phyloP scores from a whole-genome alignment of 192 early-diverging fungal species.

The Thamnidium elegans region DNA sequence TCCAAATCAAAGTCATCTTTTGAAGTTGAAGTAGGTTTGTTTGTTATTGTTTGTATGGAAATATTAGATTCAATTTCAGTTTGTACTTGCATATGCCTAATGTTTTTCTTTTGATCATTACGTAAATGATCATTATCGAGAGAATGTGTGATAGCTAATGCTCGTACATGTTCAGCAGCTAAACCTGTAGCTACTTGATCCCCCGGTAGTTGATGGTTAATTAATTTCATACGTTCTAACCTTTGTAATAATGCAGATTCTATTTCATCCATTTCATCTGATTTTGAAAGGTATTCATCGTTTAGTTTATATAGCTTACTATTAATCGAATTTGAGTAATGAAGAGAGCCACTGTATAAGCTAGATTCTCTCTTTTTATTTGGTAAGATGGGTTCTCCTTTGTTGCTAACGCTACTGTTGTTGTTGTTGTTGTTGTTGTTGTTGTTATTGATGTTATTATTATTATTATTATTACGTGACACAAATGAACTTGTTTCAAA shows the following conservation, averaged over 20 bases:
- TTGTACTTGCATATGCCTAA: constrained; percentile 35
- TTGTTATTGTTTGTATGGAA: neutral
- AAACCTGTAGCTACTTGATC: constrained; percentile 22
- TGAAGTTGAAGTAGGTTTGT: neutral
- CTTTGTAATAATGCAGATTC: constrained; percentile 29
- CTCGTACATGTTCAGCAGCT: constrained; percentile 27
- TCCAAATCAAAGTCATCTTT: neutral
- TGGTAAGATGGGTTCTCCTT: constrained; percentile 20
- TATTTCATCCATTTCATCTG: neutral
- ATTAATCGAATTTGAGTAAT: constrained; percentile 17
- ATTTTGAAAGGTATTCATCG: too few species aligned
- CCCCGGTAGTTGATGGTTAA: constrained; percentile 12
- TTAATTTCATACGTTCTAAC: constrained; percentile 20
- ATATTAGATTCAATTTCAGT: constrained; percentile 2
- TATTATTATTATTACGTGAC: neutral
- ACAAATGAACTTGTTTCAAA: constrained; percentile 12
- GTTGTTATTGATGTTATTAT: neutral
- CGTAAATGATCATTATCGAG: constrained; percentile 1
- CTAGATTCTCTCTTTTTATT: constrained; percentile 22
- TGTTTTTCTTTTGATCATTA: neutral
- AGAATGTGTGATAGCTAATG: constrained; percentile 21
- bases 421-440: neutral
- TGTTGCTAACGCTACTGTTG: constrained; percentile 1
- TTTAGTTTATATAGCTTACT: constrained; percentile 5
- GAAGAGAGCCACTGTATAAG: constrained; percentile 16